These are phyloP conservation scores for Hemileia vastatrix DNA, from an alignment of 1,284 basidiomycete species.

Conservation along the genomic window DNA sequence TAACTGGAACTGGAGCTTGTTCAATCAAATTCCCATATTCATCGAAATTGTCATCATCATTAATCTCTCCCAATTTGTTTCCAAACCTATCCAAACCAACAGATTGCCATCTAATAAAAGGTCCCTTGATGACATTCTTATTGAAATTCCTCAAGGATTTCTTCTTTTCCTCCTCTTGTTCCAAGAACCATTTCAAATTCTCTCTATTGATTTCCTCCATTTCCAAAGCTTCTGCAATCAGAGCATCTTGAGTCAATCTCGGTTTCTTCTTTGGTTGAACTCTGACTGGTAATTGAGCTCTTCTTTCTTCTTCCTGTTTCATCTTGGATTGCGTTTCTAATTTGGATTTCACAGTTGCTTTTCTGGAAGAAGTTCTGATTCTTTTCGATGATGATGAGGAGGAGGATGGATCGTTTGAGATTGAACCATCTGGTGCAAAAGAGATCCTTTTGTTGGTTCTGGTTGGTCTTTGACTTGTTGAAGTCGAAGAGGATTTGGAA, in stretches of 20 bases:
- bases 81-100: constrained; percentile 27
- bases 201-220: constrained; percentile 38
- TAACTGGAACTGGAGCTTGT: neutral
- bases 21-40: constrained; percentile 7
- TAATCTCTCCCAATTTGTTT: constrained; percentile 4
- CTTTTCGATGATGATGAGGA: neutral
- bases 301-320: constrained; percentile 28
- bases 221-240: constrained; percentile 40
- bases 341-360: constrained; percentile 33
- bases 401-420: neutral
- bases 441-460: neutral
- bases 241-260: constrained; percentile 36
- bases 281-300: constrained; percentile 26
- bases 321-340: constrained; percentile 28
- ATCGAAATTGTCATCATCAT: constrained; percentile 12
- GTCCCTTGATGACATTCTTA: constrained; percentile 34
- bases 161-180: constrained; percentile 39
- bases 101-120: constrained; percentile 37
- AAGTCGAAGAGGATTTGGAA: neutral
- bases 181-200: constrained; percentile 32
- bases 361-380: constrained; percentile 26
- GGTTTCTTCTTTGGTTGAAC: constrained; percentile 24
- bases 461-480: neutral
- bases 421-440: neutral
- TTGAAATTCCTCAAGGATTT: constrained; percentile 29